Evolutionary conservation across 345 rosid genomes (phyloP).

Genomic region (Boechera divaricarpa): DNA sequence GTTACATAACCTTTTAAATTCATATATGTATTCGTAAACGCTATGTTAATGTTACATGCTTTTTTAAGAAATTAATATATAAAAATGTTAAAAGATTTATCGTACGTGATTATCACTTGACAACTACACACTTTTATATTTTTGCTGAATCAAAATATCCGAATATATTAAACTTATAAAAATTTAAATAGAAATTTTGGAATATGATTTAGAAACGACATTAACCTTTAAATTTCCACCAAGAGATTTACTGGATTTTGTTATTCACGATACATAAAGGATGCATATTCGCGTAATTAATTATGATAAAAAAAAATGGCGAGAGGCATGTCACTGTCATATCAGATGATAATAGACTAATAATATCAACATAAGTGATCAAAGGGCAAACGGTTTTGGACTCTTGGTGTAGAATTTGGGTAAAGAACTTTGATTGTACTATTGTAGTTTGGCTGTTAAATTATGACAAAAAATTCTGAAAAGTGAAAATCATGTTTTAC

Average conservation of each 20-base stretch:
- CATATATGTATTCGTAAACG: constrained; percentile 16
- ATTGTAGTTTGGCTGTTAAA: not conserved
- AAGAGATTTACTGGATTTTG: not conserved
- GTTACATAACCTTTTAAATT: constrained; percentile 12
- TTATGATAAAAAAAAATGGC: not conserved
- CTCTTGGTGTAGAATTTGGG: not conserved
- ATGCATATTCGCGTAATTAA: not conserved
- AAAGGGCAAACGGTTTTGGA: not conserved
- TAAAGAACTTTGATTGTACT: not conserved
- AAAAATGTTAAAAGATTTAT: not conserved
- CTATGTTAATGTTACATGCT: not conserved
- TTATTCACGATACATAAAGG: not conserved
- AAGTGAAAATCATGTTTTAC: not conserved
- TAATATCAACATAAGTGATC: not conserved
- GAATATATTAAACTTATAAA: not conserved
- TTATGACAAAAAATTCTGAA: not conserved
- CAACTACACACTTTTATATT: not conserved
- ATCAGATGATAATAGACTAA: not conserved
- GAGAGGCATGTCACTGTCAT: not conserved
- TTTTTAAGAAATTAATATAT: not conserved
- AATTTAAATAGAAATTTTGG: too few species aligned
- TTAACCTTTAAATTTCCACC: not conserved
- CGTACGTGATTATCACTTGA: constrained; percentile 12
- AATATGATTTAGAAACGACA: not conserved
- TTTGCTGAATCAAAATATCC: not conserved